Percentiles rank a stretch among this genome's conserved stretches.
Conservation (phyloP, 2,329 filamentous ascomycete species). For the Aspergillus carbonarius region DNA sequence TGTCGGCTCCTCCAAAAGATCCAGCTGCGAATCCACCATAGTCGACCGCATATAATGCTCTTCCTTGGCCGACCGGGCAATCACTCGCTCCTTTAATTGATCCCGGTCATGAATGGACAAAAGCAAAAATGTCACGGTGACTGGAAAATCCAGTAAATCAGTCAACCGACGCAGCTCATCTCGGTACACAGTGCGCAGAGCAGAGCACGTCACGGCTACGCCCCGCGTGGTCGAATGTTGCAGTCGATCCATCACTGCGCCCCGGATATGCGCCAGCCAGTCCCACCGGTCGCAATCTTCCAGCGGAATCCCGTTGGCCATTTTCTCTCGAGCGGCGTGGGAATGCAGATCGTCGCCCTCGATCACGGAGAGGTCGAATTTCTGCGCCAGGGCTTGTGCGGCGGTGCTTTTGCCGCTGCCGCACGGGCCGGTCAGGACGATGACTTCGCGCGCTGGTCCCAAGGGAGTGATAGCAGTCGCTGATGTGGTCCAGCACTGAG, state of each 20-base stretch:
- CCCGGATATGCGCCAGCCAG: slow-evolving; percentile 43
- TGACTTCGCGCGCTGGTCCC: slow-evolving; percentile 10
- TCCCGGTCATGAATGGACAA: slow-evolving; percentile 30
- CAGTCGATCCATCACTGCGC: slow-evolving; percentile 22
- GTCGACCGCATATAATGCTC: slow-evolving; percentile 56
- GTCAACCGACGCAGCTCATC: slow-evolving; percentile 50
- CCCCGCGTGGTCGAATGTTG: slow-evolving; percentile 18
- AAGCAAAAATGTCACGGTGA: slow-evolving; percentile 40
- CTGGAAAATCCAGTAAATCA: slow-evolving; percentile 20
- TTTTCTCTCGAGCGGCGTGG: slow-evolving; percentile 51
- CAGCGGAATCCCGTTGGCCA: slow-evolving; percentile 50
- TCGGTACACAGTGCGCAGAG: slow-evolving; percentile 54
- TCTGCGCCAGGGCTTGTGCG: slow-evolving; percentile 46
- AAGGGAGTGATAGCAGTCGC: not conserved
- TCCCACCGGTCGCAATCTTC: slow-evolving; percentile 56
- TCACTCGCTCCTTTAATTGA: slow-evolving; percentile 47
- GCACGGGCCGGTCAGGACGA: slow-evolving; percentile 51
- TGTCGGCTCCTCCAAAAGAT: slow-evolving; percentile 48
- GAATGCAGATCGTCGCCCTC: slow-evolving; percentile 56
- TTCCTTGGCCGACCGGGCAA: slow-evolving; percentile 35
- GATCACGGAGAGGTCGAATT: slow-evolving; percentile 35
- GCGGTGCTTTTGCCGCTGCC: slow-evolving; percentile 57
- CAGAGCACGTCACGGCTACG: slow-evolving; percentile 55
- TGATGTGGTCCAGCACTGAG: slow-evolving; percentile 14
- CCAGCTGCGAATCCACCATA: slow-evolving; percentile 55